Conservation (phyloP, 768 basidiomycete genomes). For the Flagelloscypha sp. region DNA sequence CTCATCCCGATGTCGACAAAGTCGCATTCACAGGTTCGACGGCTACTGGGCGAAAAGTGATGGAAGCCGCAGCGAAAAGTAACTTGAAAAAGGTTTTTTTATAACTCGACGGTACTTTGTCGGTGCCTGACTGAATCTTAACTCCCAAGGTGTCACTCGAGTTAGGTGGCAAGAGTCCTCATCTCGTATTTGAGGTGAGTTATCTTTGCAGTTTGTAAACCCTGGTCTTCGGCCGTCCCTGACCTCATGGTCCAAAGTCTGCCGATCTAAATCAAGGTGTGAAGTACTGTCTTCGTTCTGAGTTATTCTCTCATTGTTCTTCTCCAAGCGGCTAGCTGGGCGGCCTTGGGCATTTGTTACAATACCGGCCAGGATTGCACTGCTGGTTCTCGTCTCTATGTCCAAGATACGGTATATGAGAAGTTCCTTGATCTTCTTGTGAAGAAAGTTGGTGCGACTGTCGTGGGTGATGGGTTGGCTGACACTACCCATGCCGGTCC, state of each 20-base stretch:
- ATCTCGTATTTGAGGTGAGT: slow-evolving; percentile 87
- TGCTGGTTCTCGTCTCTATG: slow-evolving; percentile 84
- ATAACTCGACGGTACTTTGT: slow-evolving; percentile 2
- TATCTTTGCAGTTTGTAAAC: no score
- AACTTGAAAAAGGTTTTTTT: slow-evolving; percentile 80
- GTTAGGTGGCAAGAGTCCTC: slow-evolving; percentile 88
- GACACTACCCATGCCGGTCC: slow-evolving; percentile 72
- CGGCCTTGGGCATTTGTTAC: slow-evolving; percentile 77
- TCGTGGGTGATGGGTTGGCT: slow-evolving; percentile 78
- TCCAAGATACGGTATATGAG: slow-evolving; percentile 83
- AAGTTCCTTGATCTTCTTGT: slow-evolving; percentile 66
- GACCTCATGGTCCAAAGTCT: no score
- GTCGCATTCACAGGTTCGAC: slow-evolving; percentile 95
- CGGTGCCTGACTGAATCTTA: slow-evolving; percentile 4
- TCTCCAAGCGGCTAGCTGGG: slow-evolving; percentile 70
- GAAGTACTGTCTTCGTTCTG: slow-evolving; percentile 12
- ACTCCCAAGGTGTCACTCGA: slow-evolving; percentile 71
- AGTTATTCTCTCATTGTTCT: neutral
- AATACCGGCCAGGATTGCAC: slow-evolving; percentile 93
- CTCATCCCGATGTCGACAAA: slow-evolving; percentile 85
- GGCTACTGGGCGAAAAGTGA: slow-evolving; percentile 78
- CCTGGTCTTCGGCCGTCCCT: no score
- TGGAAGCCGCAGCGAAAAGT: slow-evolving; percentile 86
- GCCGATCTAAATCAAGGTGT: slow-evolving; percentile 84
- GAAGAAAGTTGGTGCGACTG: slow-evolving; percentile 55